phyloP scores from a whole-genome alignment of 805 yeast genomes.

The Ogataea zsoltii region DNA sequence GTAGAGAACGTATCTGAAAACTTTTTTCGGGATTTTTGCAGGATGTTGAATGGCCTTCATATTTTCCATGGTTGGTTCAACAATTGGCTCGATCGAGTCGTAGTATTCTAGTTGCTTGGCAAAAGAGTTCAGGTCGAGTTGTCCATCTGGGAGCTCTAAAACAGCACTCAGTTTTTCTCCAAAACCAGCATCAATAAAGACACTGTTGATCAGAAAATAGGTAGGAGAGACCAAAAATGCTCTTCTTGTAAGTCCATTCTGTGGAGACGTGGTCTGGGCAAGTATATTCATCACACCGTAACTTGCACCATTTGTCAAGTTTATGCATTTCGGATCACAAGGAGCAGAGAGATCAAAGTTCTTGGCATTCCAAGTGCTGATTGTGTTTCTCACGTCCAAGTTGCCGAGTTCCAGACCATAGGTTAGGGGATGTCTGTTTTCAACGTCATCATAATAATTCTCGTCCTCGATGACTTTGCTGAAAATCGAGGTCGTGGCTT shows the following conservation, averaged over 20 bases:
- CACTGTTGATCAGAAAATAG: conserved; percentile 71
- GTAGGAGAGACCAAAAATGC: conserved; percentile 82
- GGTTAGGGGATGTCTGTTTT: conserved; percentile 61
- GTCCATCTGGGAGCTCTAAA: conserved; percentile 53
- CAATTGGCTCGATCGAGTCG: conserved; percentile 32
- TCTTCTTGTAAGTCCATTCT: conserved; percentile 59
- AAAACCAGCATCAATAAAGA: conserved; percentile 79
- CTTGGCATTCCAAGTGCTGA: conserved; percentile 54
- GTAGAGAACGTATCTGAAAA: conserved; percentile 70
- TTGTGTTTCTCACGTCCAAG: conserved; percentile 52
- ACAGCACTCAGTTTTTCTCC: conserved; percentile 65
- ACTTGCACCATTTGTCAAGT: conserved; percentile 80
- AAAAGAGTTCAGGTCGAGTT: conserved; percentile 50
- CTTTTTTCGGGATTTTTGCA: conserved; percentile 44
- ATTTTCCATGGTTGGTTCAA: conserved; percentile 24
- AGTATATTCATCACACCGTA: conserved; percentile 74
- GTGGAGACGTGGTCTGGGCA: conserved; percentile 61
- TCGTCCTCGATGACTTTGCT: conserved; percentile 38
- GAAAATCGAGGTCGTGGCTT: conserved; percentile 54
- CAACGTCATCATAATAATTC: conserved; percentile 43
- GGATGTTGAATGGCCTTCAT: conserved; percentile 39
- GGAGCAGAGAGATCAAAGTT: conserved; percentile 35
- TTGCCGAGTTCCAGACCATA: conserved; percentile 84
- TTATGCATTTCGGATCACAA: conserved; percentile 51
- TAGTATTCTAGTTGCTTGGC: conserved; percentile 46